Base-by-base conservation (phyloP, 495 filamentous ascomycete genomes). In the Penicillium alfredii region DNA sequence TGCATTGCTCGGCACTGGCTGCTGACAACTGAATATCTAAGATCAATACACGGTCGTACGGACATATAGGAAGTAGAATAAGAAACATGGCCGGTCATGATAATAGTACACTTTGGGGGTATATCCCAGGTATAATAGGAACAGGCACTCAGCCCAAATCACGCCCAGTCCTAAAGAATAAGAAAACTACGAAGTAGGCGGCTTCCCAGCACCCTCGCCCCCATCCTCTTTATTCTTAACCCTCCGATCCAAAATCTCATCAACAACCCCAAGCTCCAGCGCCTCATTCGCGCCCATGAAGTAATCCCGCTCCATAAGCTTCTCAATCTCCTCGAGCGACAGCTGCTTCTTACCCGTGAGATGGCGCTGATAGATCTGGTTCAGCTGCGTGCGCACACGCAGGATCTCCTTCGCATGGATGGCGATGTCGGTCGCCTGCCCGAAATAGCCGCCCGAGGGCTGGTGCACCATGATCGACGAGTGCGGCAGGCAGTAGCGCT, bases 321-420 rank as follows among this genome's bases (percentile, higher is more conserved):
- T 84, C 72, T 93, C 92, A 56, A 95, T 57, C 35, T 90, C 86
- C 35, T 86, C 78, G 40, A 94, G 60, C 1, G 65, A 73, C 55
- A 83, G 64, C 40, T 79, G 68, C 60, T 80, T 84, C 54, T 65
- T 62, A 19, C 68, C 63, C 42, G 84, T 96, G 53, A 98, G 59
- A 64, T 98, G 92, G 42, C 70, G 61, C 62, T 83, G 73, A 45
- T 94, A 95, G 35, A 97, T 94, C 67, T 82, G 69, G 64, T 98
- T 96, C 49, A 97, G 65, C 68, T 88, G 79, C 39, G 78, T 67
- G 43, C 92, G 72, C 30, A 94, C 80, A 35, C 90, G 71, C 61
- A 97, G 69, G 39, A 98, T 98, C 71, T 98, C 92, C 56, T 86
- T 94, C 5, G 92, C 92, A 60, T 98, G 94, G 40, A 96, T 96